Evolutionary conservation across 257 asterid genomes (phyloP).

Genomic region (Linaria vulgaris): DNA sequence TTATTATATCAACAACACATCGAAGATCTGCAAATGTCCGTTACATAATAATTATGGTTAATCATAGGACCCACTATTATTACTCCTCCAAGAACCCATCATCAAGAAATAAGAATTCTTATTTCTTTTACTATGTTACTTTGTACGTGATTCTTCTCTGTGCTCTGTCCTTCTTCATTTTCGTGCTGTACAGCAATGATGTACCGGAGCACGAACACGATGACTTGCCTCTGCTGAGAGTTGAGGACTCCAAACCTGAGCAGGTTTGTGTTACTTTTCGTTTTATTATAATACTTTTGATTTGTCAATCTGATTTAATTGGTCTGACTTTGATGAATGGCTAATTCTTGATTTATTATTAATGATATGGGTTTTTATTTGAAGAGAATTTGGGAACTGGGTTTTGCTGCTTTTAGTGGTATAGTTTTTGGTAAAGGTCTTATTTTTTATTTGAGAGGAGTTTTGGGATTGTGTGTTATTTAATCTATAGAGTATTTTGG

Average conservation of each 20-base stretch:
- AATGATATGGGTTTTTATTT: background rate
- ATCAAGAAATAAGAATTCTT: too few species aligned
- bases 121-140: conserved; percentile 45
- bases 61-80: too few species aligned
- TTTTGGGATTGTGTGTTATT: background rate
- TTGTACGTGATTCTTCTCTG: conserved; percentile 52
- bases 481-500: background rate
- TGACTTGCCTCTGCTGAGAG: conserved; percentile 35
- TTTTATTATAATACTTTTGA: too few species aligned
- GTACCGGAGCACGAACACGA: conserved; percentile 51
- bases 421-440: background rate
- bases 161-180: conserved; percentile 60
- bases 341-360: background rate
- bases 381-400: background rate
- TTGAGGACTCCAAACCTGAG: conserved; percentile 33
- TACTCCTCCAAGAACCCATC: too few species aligned
- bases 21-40: too few species aligned
- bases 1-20: too few species aligned
- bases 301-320: too few species aligned
- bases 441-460: background rate
- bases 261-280: conserved; percentile 34
- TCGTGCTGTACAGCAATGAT: conserved; percentile 59
- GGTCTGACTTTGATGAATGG: too few species aligned
- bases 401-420: background rate
- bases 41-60: too few species aligned